phyloP scores from a whole-genome alignment of 805 yeast species.

The Clavispora fructus region DNA sequence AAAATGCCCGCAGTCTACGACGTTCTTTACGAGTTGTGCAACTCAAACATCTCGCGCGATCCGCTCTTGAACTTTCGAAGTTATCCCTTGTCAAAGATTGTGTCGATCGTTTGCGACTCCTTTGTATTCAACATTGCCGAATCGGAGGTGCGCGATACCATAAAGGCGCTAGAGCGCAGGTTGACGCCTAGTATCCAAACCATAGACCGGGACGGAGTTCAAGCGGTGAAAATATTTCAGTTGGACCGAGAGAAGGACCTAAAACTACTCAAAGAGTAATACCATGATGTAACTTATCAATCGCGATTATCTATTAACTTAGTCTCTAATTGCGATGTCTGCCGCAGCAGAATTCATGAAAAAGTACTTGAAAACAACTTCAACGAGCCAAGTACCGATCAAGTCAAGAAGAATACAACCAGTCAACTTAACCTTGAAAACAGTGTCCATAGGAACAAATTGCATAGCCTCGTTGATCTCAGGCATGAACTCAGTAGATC shows the following conservation, averaged over 20 bases:
- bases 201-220: constrained; percentile 17
- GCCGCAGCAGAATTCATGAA: constrained; percentile 91
- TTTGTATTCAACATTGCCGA: constrained; percentile 23
- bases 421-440: constrained; percentile 76
- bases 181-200: constrained; percentile 18
- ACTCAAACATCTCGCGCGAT: background rate
- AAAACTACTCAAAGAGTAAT: constrained; percentile 6
- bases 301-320: background rate
- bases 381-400: constrained; percentile 70
- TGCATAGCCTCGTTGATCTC: constrained; percentile 89
- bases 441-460: constrained; percentile 76
- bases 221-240: constrained; percentile 21
- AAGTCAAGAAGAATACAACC: constrained; percentile 69
- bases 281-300: background rate
- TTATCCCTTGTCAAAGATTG: constrained; percentile 21
- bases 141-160: constrained; percentile 25
- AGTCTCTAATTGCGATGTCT: constrained; percentile 65
- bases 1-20: constrained; percentile 30
- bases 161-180: constrained; percentile 17
- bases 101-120: constrained; percentile 30
- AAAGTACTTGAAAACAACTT: constrained; percentile 71
- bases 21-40: constrained; percentile 25
- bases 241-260: constrained; percentile 27
- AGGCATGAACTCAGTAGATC: constrained; percentile 92
- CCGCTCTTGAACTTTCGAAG: constrained; percentile 6